Conservation (phyloP, 352 stramenopile genomes). For the Globisporangium middletonii region DNA sequence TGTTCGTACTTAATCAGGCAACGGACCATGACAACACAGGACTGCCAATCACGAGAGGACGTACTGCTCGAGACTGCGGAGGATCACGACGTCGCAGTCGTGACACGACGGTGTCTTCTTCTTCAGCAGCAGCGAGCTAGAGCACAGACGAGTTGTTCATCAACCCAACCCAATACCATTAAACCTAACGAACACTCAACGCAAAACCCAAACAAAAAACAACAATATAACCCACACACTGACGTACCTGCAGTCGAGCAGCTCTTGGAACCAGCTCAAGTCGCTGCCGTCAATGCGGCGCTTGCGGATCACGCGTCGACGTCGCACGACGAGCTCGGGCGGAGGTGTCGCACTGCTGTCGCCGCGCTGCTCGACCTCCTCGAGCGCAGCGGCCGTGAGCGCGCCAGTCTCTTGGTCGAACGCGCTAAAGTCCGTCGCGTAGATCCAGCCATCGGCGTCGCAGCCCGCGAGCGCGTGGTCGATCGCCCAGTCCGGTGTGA, state of each 20-base stretch:
- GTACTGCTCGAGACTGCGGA: constrained; percentile 53
- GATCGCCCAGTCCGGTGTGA: constrained; percentile 55
- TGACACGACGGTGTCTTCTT: constrained; percentile 74
- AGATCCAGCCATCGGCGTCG: constrained; percentile 73
- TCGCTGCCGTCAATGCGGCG: constrained; percentile 68
- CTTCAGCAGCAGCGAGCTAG: constrained; percentile 53
- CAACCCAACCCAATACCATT: background rate
- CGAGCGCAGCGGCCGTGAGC: background rate
- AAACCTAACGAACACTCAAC: background rate
- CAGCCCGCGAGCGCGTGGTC: constrained; percentile 41
- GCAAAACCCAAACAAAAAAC: background rate
- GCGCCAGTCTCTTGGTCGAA: constrained; percentile 18
- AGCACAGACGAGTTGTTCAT: constrained; percentile 4
- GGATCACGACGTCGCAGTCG: constrained; percentile 50
- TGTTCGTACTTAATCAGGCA: background rate
- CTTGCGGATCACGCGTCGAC: constrained; percentile 49
- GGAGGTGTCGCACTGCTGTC: background rate
- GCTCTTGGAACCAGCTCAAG: constrained; percentile 78
- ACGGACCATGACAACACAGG: background rate
- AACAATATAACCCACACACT: background rate
- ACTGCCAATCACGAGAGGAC: constrained; percentile 3
- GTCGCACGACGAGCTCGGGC: constrained; percentile 32
- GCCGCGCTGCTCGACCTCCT: background rate
- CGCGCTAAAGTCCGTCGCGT: constrained; percentile 31
- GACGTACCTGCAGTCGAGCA: constrained; percentile 68